Evolutionary conservation across 75 land plant species (phyloP).

Genomic region (Sequoiadendron giganteum): DNA sequence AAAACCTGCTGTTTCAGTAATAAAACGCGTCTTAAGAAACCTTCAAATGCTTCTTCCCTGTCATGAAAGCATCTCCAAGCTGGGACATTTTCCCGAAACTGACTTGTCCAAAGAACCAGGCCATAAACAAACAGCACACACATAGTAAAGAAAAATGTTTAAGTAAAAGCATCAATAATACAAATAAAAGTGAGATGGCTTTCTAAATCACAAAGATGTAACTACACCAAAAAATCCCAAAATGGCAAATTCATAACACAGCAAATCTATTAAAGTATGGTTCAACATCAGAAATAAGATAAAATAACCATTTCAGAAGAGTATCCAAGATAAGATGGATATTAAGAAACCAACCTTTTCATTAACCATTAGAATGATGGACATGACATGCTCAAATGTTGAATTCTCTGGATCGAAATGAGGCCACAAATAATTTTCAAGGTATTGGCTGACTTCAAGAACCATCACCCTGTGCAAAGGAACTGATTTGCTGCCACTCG

Average conservation of each 20-base stretch:
- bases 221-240: background rate
- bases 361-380: constrained; percentile 96
- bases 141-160: background rate
- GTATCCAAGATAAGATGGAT: background rate
- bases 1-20: constrained; percentile 81
- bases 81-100: constrained; percentile 99
- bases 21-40: constrained; percentile 77
- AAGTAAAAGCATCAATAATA: constrained; percentile 1
- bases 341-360: constrained; percentile 69
- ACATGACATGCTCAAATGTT: constrained; percentile 96
- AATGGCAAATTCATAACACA: background rate
- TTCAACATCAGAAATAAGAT: background rate
- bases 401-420: constrained; percentile 81
- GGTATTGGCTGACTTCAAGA: constrained; percentile 95
- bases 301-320: background rate
- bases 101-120: background rate
- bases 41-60: constrained; percentile 74
- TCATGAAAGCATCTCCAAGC: constrained; percentile 95
- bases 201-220: constrained; percentile 4
- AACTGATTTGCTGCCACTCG: constrained; percentile 63
- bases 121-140: background rate
- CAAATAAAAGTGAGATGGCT: background rate
- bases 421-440: constrained; percentile 98
- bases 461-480: constrained; percentile 94
- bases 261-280: background rate